A percentile compares a stretch with the other conserved stretches of the same genome.
Evolutionary conservation across 352 stramenopile species (phyloP).

Genomic region (Aphanomyces cochlioides): DNA sequence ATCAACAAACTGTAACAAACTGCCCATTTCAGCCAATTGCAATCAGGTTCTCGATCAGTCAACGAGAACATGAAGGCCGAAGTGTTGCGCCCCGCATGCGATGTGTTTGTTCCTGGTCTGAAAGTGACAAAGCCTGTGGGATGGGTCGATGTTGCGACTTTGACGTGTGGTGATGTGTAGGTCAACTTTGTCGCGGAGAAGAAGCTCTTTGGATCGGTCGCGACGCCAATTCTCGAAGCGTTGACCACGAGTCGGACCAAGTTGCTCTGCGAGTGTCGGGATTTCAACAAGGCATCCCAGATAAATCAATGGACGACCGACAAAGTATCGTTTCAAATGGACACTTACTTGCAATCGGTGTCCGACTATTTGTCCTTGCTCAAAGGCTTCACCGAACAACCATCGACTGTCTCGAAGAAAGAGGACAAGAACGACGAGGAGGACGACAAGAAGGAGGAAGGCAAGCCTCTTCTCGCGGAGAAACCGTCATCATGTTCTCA

Average conservation of each 20-base stretch:
- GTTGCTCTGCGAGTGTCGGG: slow-evolving; percentile 23
- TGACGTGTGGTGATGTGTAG: neutral
- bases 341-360: slow-evolving; percentile 39
- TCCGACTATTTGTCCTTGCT: slow-evolving; percentile 53
- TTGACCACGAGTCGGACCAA: slow-evolving; percentile 11
- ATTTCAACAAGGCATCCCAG: slow-evolving; percentile 23
- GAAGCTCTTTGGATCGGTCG: slow-evolving; percentile 3
- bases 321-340: slow-evolving; percentile 27
- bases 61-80: neutral
- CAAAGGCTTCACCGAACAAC: slow-evolving; percentile 43
- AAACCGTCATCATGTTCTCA: slow-evolving; percentile 10
- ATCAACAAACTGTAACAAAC: too few species aligned
- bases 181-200: slow-evolving; percentile 17
- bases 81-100: slow-evolving; percentile 14
- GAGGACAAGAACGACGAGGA: slow-evolving; percentile 19
- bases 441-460: slow-evolving; percentile 32
- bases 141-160: neutral
- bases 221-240: slow-evolving; percentile 10
- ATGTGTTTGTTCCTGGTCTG: slow-evolving; percentile 7
- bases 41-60: too few species aligned
- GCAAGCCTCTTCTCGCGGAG: slow-evolving; percentile 15
- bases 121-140: slow-evolving; percentile 26
- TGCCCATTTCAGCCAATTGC: too few species aligned
- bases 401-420: slow-evolving; percentile 13
- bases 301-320: slow-evolving; percentile 12